phyloP scores from a whole-genome alignment of 1,284 basidiomycete species.

The Fomes fomentarius region DNA sequence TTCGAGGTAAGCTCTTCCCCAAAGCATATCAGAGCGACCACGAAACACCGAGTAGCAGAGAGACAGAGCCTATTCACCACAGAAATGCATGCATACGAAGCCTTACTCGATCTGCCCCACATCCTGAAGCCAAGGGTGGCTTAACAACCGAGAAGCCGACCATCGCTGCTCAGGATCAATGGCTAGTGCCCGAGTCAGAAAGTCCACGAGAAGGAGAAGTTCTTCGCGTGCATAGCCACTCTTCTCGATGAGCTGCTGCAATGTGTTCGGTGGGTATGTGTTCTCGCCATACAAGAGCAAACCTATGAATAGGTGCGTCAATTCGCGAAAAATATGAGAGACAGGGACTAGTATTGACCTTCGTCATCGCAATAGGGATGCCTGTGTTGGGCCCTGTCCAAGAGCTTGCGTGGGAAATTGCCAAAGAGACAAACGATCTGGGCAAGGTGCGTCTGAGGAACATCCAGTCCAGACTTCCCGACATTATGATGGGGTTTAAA shows the following conservation, averaged over 20 bases:
- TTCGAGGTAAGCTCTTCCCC: too few species aligned
- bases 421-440: slow-evolving; percentile 12
- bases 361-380: background rate
- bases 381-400: background rate
- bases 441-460: slow-evolving; percentile 11
- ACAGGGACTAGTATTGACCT: background rate
- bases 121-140: slow-evolving; percentile 10
- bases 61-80: too few species aligned
- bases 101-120: too few species aligned
- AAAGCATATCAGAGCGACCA: too few species aligned
- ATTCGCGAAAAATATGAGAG: background rate
- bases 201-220: background rate
- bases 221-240: slow-evolving; percentile 1
- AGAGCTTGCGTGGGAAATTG: slow-evolving; percentile 2
- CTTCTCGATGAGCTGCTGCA: background rate
- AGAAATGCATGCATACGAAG: too few species aligned
- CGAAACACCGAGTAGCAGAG: too few species aligned
- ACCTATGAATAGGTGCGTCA: background rate
- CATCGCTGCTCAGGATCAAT: slow-evolving; percentile 12
- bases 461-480: slow-evolving; percentile 6
- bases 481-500: slow-evolving; percentile 12
- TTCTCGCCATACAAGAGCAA: background rate
- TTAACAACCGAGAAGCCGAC: slow-evolving; percentile 11
- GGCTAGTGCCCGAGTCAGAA: slow-evolving; percentile 6
- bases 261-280: background rate